Evolutionary conservation across 768 basidiomycete species (phyloP), one percentile per base, ranked within the genome.

Genomic region (Collybia mongolica): DNA sequence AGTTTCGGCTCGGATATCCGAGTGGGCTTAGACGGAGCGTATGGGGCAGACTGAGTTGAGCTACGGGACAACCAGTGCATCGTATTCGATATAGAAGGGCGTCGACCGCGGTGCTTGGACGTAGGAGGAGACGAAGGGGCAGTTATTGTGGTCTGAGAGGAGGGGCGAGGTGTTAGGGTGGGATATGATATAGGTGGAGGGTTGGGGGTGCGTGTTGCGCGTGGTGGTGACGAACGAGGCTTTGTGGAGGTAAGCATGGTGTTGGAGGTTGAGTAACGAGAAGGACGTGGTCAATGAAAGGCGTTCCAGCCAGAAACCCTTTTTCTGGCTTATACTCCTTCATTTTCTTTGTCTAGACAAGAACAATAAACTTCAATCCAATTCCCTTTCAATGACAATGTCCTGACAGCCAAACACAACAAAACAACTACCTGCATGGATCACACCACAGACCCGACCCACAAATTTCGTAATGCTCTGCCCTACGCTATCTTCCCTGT

Each of bases 61-160:
- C 49, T 65, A 48, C 78, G 72, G 23, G 75, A 75, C 29, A 81
- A 65, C 80, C 80, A 81, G 62, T 71, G 70, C 76, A 80, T 81
- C 18, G 75, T 66, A 47, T 69, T 73, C 2, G 76, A 72, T 29
- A 74, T 50, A 17, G 74, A 74, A 32, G 73, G 71, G 24, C 71
- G 60, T 46, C 63, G 58, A 51, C 51, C 53, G 45, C 55, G 66
- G 47, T 60, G 63, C 48, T 58, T 63, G 35, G 54, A 54, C 17
- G 60, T 49, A 49, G 65, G 56, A 55, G 54, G 62, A 48, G 66
- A 58, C 17, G 58, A 28, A 18, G 58, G 53, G 59, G 51, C 37
- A 64, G 55, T 46, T 47, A 56, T 46, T 41, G 62, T 56, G 37
- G 61, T 48, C 48, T 62, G 60, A 37, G 60, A 64, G 49, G 57